Evolutionary conservation across 2,329 filamentous ascomycete species (phyloP), one percentile per base, ranked within the genome.

Genomic region (Colletotrichum lindemuthianum): DNA sequence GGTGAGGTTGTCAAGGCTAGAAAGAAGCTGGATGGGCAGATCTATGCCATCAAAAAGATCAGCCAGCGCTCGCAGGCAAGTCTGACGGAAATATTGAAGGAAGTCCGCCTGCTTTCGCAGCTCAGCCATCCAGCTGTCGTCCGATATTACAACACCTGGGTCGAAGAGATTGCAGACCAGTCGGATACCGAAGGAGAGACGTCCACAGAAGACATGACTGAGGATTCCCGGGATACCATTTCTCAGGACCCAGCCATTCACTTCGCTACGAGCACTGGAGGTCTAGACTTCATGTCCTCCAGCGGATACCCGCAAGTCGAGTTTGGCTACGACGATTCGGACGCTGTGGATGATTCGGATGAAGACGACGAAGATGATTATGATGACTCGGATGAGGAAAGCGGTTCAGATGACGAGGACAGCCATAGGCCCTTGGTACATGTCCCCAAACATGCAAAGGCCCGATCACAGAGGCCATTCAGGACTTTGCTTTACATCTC

Each of bases 41-140:
- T 96, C 47, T 99, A 98, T 77, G 96, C 96, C 15, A 92, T 99
- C 74, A 99, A 99, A 76, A 97, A 98, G 75, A 96, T 99, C 67
- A 92, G 89, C 1, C 92, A 96, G 70, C 90, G 90, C 55, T 92
- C 92, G 1, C 86, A 91, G 33, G 85, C 89, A 63, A 92, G 91
- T 63, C 82, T 98, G 43, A 94, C 91, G 0, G 92, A 97, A 73
- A 89, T 94, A 11, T 75, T 95, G 33, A 93, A 92, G 59, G 92
- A 96, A 75, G 95, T 97, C 44, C 90, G 94, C 74, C 80, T 98
- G 8, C 82, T 99, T 13, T 97, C 95, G n/a, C 88, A 93, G 65
- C 85, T 99, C 60, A 97, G 96, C 71, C 95, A 98, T 76, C 94
- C 94, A 4, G 84, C 87, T 24, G 87, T 90, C 12, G 93, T 97